Evolutionary conservation across 805 yeast species (phyloP).

Genomic region (Hanseniaspora valbyensis): DNA sequence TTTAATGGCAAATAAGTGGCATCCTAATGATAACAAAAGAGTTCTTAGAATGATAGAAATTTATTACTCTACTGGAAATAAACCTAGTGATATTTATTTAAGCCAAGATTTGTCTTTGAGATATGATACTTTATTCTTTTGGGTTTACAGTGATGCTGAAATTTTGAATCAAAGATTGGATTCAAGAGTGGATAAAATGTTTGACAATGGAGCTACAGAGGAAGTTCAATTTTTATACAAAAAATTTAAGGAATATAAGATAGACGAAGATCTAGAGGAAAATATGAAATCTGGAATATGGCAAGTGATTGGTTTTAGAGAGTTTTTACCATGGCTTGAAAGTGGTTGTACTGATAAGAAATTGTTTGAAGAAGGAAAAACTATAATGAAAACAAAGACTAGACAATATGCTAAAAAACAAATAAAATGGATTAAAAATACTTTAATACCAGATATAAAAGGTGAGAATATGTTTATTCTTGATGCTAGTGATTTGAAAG

Average conservation of each 20-base stretch:
- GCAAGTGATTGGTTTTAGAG: conserved; percentile 93
- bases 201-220: conserved; percentile 50
- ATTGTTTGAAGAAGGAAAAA: conserved; percentile 39
- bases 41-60: conserved; percentile 74
- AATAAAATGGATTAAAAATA: conserved; percentile 77
- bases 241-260: conserved; percentile 29
- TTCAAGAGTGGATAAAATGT: conserved; percentile 72
- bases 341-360: conserved; percentile 20
- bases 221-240: conserved; percentile 57
- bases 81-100: conserved; percentile 59
- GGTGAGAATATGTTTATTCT: conserved; percentile 59
- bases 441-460: conserved; percentile 50
- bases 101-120: conserved; percentile 50
- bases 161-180: conserved; percentile 57
- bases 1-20: conserved; percentile 63
- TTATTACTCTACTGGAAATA: conserved; percentile 50
- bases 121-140: conserved; percentile 57
- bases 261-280: conserved; percentile 29
- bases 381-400: conserved; percentile 72
- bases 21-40: conserved; percentile 79
- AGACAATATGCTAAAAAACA: conserved; percentile 80
- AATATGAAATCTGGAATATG: conserved; percentile 66
- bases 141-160: conserved; percentile 65
- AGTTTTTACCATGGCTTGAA: conserved; percentile 62
- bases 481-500: conserved; percentile 60